A percentile compares a stretch with the other conserved stretches of the same genome.
Conservation (phyloP, 768 basidiomycete species). For the Hygrocybe coccinea region DNA sequence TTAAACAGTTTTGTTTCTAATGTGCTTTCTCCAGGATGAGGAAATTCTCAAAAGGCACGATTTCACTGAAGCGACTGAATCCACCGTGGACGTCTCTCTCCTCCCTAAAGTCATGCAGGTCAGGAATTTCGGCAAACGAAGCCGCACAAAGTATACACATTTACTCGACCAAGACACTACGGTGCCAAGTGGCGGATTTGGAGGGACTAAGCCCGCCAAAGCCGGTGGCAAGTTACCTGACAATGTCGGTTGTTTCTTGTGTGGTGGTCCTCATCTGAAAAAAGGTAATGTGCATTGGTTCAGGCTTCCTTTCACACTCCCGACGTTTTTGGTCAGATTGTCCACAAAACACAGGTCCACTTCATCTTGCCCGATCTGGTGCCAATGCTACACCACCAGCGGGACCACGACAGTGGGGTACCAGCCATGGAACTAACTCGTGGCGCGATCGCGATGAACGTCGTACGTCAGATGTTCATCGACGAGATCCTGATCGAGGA, state of each 20-base stretch:
- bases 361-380: constrained; percentile 26
- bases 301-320: no score
- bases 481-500: constrained; percentile 12
- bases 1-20: not conserved
- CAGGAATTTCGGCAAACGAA: constrained; percentile 87
- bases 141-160: constrained; percentile 95
- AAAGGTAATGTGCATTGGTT: constrained; percentile 51
- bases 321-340: constrained; percentile 35
- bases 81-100: constrained; percentile 79
- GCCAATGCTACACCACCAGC: constrained; percentile 29
- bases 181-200: constrained; percentile 54
- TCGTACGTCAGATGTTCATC: not conserved
- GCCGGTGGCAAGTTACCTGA: constrained; percentile 52
- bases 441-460: constrained; percentile 31
- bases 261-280: constrained; percentile 91
- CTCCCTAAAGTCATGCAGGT: constrained; percentile 97
- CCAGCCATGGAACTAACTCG: constrained; percentile 21
- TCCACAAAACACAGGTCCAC: constrained; percentile 45
- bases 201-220: constrained; percentile 51
- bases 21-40: constrained; percentile 54
- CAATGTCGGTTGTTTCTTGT: constrained; percentile 79
- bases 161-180: constrained; percentile 93
- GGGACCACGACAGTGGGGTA: constrained; percentile 30
- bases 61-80: constrained; percentile 85
- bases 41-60: constrained; percentile 82